These are phyloP conservation scores for Xylaria bambusicola DNA, from an alignment of 495 filamentous ascomycete genomes.

Conservation along the genomic window DNA sequence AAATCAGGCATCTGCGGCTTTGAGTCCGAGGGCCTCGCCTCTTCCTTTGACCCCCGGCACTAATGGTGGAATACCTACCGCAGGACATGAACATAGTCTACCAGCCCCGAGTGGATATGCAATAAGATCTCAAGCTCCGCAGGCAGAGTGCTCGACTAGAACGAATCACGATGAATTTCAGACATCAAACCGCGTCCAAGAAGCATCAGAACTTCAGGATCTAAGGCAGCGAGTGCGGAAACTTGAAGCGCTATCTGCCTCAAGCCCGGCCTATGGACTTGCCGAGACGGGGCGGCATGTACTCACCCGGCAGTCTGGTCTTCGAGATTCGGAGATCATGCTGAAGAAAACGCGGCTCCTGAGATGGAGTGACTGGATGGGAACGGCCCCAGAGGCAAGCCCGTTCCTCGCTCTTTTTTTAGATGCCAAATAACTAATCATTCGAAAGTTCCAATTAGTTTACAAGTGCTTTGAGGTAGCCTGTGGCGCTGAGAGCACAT, in stretches of 20 bases:
- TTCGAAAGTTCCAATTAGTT: constrained; percentile 24
- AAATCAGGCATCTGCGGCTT: not conserved
- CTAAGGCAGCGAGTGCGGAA: constrained; percentile 24
- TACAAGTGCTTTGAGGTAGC: constrained; percentile 21
- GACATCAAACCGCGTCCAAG: too few species aligned
- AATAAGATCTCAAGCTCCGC: not conserved
- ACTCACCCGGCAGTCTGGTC: constrained; percentile 26
- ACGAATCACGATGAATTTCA: not conserved
- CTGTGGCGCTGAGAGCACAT: constrained; percentile 5
- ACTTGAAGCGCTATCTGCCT: constrained; percentile 22
- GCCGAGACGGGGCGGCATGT: constrained; percentile 27
- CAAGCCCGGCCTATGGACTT: constrained; percentile 16
- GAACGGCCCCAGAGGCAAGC: constrained; percentile 42
- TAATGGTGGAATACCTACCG: constrained; percentile 5
- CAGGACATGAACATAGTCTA: not conserved
- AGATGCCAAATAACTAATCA: constrained; percentile 5
- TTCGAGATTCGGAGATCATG: constrained; percentile 32
- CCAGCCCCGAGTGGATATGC: not conserved
- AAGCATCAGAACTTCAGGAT: constrained; percentile 22
- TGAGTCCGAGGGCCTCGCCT: constrained; percentile 18
- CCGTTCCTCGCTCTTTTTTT: not conserved
- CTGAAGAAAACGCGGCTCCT: constrained; percentile 44
- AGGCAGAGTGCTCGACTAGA: not conserved
- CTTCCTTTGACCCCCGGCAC: not conserved
- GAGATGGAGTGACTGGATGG: constrained; percentile 48